These are phyloP conservation scores for Delphinella strobiligena DNA, from an alignment of 2,329 filamentous ascomycete genomes.

Conservation along the genomic window DNA sequence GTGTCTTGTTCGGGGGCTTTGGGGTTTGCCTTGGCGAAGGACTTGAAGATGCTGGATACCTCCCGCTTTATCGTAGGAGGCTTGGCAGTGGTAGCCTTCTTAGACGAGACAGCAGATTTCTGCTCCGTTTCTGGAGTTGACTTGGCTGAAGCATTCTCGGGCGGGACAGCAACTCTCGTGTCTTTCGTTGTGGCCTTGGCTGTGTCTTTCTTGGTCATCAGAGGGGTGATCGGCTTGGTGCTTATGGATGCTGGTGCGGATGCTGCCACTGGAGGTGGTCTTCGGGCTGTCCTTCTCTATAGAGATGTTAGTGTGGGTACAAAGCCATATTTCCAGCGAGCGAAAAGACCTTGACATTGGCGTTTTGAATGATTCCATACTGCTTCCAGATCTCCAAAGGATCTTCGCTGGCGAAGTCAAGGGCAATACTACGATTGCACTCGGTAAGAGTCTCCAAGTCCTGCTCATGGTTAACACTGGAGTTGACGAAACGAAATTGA, in stretches of 20 bases:
- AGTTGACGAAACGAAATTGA: background rate
- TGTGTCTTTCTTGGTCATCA: slow-evolving; percentile 13
- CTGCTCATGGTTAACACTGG: slow-evolving; percentile 5
- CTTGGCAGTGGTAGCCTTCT: slow-evolving; percentile 28
- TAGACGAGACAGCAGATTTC: slow-evolving; percentile 16
- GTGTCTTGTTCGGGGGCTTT: slow-evolving; percentile 35
- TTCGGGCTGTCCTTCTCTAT: slow-evolving; percentile 32
- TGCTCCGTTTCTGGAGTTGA: slow-evolving; percentile 20
- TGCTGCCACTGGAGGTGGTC: slow-evolving; percentile 26
- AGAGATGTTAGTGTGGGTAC: background rate
- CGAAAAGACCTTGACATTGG: slow-evolving; percentile 40
- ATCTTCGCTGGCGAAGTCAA: slow-evolving; percentile 46
- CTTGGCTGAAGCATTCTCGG: slow-evolving; percentile 26
- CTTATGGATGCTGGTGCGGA: slow-evolving; percentile 13
- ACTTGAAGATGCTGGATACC: slow-evolving; percentile 59
- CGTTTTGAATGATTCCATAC: slow-evolving; percentile 67
- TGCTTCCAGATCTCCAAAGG: slow-evolving; percentile 44
- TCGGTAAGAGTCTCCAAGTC: slow-evolving; percentile 58
- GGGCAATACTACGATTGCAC: slow-evolving; percentile 50
- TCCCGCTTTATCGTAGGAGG: slow-evolving; percentile 43
- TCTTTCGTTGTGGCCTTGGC: slow-evolving; percentile 18
- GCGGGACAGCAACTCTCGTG: too few relatives aligned
- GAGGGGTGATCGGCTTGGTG: slow-evolving; percentile 14
- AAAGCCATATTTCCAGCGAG: background rate
- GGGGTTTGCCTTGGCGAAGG: slow-evolving; percentile 57